Evolutionary conservation across 1,139 yeast species (phyloP).

Genomic region (Hyphopichia burtonii): DNA sequence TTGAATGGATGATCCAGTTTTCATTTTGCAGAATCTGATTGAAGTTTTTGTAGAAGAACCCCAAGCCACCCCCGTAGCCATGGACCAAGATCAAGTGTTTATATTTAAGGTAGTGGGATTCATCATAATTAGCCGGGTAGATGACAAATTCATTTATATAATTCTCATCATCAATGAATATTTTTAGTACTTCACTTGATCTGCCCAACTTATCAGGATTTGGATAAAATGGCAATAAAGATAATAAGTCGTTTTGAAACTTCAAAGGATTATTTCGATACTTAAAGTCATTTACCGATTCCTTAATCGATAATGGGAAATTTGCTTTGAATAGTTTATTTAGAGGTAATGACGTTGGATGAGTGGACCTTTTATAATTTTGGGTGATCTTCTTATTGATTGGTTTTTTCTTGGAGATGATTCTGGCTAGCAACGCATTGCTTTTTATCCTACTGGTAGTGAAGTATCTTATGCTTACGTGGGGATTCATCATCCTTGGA

Average conservation of each 20-base stretch:
- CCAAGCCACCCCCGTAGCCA: slow-evolving; percentile 80
- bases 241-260: slow-evolving; percentile 54
- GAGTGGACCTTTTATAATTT: slow-evolving; percentile 48
- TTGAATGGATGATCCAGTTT: slow-evolving; percentile 67
- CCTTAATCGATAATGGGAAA: slow-evolving; percentile 56
- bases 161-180: slow-evolving; percentile 36
- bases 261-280: slow-evolving; percentile 38
- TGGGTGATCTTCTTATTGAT: not conserved
- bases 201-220: slow-evolving; percentile 29
- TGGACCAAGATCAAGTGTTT: slow-evolving; percentile 68
- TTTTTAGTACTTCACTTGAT: slow-evolving; percentile 30
- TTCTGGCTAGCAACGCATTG: no score
- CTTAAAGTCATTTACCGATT: slow-evolving; percentile 53
- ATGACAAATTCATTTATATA: slow-evolving; percentile 66
- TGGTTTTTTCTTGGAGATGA: not conserved
- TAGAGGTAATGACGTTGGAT: slow-evolving; percentile 64
- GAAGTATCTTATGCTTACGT: no score
- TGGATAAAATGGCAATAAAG: slow-evolving; percentile 42
- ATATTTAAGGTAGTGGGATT: slow-evolving; percentile 21
- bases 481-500: no score
- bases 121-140: slow-evolving; percentile 30
- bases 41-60: slow-evolving; percentile 65
- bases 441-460: no score
- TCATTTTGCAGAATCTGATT: slow-evolving; percentile 35
- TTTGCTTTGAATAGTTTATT: slow-evolving; percentile 47